Evolutionary conservation across 768 basidiomycete species (phyloP).

Genomic region (Clavulina sp.): DNA sequence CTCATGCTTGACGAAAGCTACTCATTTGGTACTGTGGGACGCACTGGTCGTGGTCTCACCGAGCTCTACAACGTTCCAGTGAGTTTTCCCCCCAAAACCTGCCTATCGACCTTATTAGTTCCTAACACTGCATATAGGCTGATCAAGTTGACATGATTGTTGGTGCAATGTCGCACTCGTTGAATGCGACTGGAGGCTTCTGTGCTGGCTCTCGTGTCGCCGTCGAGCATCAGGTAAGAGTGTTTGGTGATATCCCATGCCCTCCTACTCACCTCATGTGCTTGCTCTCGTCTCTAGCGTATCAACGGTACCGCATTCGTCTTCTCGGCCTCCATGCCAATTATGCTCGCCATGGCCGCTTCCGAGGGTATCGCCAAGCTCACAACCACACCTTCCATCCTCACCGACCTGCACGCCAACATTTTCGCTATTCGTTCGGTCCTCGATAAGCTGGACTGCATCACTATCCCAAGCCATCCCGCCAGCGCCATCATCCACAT

Average conservation of each 20-base stretch:
- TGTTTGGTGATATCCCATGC: not conserved
- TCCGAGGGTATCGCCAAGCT: slow-evolving; percentile 76
- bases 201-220: slow-evolving; percentile 76
- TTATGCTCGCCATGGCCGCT: slow-evolving; percentile 71
- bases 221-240: slow-evolving; percentile 66
- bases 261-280: not conserved
- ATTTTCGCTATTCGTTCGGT: slow-evolving; percentile 55
- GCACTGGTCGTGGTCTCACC: slow-evolving; percentile 87
- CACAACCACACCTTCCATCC: slow-evolving; percentile 53
- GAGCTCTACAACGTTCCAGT: slow-evolving; percentile 90
- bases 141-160: slow-evolving; percentile 88
- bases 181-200: slow-evolving; percentile 81
- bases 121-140: slow-evolving; percentile 31
- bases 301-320: slow-evolving; percentile 94
- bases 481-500: slow-evolving; percentile 83
- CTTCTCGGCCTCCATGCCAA: slow-evolving; percentile 89
- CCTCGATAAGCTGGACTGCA: slow-evolving; percentile 64
- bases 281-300: slow-evolving; percentile 30
- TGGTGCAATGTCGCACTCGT: slow-evolving; percentile 71
- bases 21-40: slow-evolving; percentile 84
- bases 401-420: slow-evolving; percentile 67
- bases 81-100: slow-evolving; percentile 16
- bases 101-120: not conserved
- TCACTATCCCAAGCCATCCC: slow-evolving; percentile 71
- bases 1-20: slow-evolving; percentile 85